phyloP scores from a whole-genome alignment of 2,329 filamentous ascomycete species.

The Nothomitra cinnamomea region DNA sequence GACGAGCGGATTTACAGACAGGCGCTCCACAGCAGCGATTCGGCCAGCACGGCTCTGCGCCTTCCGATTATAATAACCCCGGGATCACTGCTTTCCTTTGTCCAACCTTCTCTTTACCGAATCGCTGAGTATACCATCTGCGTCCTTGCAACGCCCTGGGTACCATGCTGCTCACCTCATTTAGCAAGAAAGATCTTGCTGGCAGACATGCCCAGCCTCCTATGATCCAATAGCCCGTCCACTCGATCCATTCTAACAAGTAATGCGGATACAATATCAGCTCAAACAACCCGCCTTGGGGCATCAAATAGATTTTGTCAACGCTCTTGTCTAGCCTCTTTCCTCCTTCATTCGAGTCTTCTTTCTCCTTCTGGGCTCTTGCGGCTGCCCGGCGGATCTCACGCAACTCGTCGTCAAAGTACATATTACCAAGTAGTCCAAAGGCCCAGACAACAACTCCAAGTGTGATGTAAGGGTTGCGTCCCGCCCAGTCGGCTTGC shows the following conservation, averaged over 20 bases:
- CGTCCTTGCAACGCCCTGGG: constrained; percentile 68
- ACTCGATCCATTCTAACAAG: constrained; percentile 93
- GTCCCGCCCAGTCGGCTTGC: constrained; percentile 31
- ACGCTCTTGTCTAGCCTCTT: constrained; percentile 31
- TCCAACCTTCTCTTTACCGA: constrained; percentile 67
- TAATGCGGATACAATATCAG: constrained; percentile 85
- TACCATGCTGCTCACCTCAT: constrained; percentile 80
- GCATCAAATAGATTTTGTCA: constrained; percentile 76
- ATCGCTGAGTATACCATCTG: constrained; percentile 74
- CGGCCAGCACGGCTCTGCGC: too few relatives aligned
- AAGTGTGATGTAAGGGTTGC: constrained; percentile 29
- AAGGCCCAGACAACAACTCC: constrained; percentile 62
- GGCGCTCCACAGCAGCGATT: too few relatives aligned
- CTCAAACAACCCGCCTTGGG: constrained; percentile 65
- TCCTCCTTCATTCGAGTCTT: constrained; percentile 19
- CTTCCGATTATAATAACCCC: constrained; percentile 20
- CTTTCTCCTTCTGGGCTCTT: constrained; percentile 32
- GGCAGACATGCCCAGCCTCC: constrained; percentile 49
- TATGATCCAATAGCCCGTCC: constrained; percentile 74
- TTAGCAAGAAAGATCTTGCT: constrained; percentile 65
- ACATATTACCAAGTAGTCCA: constrained; percentile 66
- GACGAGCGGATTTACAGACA: too few relatives aligned
- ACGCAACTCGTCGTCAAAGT: constrained; percentile 77
- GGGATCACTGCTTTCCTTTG: constrained; percentile 59
- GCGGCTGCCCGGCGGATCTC: constrained; percentile 63